These are phyloP conservation scores for Debaryomyces psychrophilus DNA, from an alignment of 1,139 yeast species.

Conservation along the genomic window DNA sequence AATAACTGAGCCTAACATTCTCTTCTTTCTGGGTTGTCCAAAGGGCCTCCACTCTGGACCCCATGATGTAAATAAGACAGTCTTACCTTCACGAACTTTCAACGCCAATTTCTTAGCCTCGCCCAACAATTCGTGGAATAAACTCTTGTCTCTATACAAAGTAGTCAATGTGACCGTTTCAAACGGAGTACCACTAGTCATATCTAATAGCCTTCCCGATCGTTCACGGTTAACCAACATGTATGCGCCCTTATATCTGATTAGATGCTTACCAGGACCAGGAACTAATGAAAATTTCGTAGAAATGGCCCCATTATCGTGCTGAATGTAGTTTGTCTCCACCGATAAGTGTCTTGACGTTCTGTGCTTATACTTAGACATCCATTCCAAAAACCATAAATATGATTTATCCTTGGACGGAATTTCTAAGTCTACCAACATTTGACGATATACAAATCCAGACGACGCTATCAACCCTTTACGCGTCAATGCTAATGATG, in stretches of 20 bases:
- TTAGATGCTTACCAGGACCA: conserved; percentile 94
- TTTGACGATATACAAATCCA: conserved; percentile 72
- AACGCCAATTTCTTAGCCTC: conserved; percentile 89
- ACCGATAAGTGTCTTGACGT: conserved; percentile 85
- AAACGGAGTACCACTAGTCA: conserved; percentile 91
- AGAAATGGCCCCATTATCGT: conserved; percentile 87
- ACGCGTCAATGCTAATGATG: conserved; percentile 77
- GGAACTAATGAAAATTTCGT: conserved; percentile 94
- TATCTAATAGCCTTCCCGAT: conserved; percentile 84
- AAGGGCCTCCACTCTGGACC: conserved; percentile 99
- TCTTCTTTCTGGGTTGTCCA: conserved; percentile 91
- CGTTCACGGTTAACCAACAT: conserved; percentile 89
- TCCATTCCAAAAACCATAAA: conserved; percentile 95
- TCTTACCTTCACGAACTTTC: conserved; percentile 86
- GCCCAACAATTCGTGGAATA: conserved; percentile 70
- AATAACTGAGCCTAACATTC: conserved; percentile 83
- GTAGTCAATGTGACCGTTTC: conserved; percentile 95
- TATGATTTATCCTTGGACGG: conserved; percentile 94
- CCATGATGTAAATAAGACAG: conserved; percentile 91
- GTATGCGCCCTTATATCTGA: conserved; percentile 83
- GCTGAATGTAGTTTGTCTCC: conserved; percentile 84
- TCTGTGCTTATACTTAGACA: conserved; percentile 78
- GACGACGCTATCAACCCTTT: conserved; percentile 68
- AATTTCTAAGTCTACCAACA: conserved; percentile 89
- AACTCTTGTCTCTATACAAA: conserved; percentile 72